Conservation (phyloP, 2,329 filamentous ascomycete species). For the Fusarium sp. region DNA sequence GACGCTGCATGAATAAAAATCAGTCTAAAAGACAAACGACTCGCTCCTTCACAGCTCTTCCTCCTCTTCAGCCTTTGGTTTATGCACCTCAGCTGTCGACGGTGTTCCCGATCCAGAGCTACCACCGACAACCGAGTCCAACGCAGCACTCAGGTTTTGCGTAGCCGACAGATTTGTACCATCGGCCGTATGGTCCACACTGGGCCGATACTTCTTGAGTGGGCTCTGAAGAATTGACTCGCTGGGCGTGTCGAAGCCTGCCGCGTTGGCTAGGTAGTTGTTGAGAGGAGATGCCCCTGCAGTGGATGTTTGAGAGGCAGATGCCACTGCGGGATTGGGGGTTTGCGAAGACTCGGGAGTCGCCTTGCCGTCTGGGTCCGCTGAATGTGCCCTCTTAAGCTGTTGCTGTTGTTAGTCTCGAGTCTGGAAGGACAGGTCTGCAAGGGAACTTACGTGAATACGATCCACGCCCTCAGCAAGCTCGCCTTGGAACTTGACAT, state of each 20-base stretch:
- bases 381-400: conserved; percentile 85
- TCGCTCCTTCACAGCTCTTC: conserved; percentile 51
- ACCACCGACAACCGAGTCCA: conserved; percentile 45
- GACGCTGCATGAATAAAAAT: not conserved
- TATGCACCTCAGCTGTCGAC: conserved; percentile 33
- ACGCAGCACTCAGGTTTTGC: conserved; percentile 50
- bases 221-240: conserved; percentile 71
- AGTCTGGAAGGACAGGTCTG: not conserved
- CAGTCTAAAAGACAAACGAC: not conserved
- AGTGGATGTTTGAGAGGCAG: conserved; percentile 34
- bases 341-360: conserved; percentile 48
- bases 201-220: conserved; percentile 79
- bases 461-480: conserved; percentile 83
- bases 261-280: conserved; percentile 20
- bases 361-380: conserved; percentile 67
- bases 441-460: conserved; percentile 72
- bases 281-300: conserved; percentile 25
- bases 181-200: conserved; percentile 49
- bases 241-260: conserved; percentile 44
- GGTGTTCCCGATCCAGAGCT: conserved; percentile 34
- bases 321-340: conserved; percentile 59
- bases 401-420: conserved; percentile 49
- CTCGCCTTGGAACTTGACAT: conserved; percentile 77
- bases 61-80: conserved; percentile 48
- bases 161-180: conserved; percentile 42